Conservation (phyloP, 73 alveolate species). For the Stentor roeselii region DNA sequence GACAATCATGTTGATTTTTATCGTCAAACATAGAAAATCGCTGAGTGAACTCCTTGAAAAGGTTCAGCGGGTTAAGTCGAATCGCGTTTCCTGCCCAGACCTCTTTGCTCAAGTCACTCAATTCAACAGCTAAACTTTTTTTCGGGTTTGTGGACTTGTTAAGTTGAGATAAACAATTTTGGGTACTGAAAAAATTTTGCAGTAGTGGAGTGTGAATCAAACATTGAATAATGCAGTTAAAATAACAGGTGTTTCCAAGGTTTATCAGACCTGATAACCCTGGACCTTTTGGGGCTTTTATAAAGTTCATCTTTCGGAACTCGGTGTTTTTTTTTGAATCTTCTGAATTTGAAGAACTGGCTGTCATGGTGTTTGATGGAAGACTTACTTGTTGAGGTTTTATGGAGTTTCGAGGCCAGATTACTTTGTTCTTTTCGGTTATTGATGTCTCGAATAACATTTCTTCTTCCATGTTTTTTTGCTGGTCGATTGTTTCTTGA, state of each 20-base stretch:
- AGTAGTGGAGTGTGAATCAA: constrained; percentile 63
- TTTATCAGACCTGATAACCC: constrained; percentile 56
- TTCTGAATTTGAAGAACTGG: constrained; percentile 21
- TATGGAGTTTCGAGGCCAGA: constrained; percentile 10
- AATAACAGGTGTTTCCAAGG: constrained; percentile 81
- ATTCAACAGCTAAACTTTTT: background rate
- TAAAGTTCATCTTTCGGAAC: too few species aligned
- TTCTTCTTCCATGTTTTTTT: background rate
- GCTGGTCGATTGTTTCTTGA: background rate
- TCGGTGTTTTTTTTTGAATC: background rate
- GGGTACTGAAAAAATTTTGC: constrained; percentile 28
- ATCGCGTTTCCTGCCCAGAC: background rate
- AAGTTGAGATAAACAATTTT: background rate
- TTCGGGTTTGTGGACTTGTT: background rate
- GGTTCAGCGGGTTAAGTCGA: background rate
- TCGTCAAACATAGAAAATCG: constrained; percentile 30
- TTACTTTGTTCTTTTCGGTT: background rate
- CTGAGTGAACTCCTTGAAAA: background rate
- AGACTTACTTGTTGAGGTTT: background rate
- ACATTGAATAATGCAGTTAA: constrained; percentile 69
- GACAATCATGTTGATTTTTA: constrained; percentile 56
- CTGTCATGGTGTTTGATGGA: constrained; percentile 10
- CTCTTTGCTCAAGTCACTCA: background rate
- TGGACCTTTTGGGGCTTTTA: background rate
- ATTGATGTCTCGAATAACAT: background rate